A percentile compares a stretch with the other conserved stretches of the same genome.
These are phyloP conservation scores for Nothophytophthora sp. DNA, from an alignment of 352 stramenopile species.

Conservation along the genomic window DNA sequence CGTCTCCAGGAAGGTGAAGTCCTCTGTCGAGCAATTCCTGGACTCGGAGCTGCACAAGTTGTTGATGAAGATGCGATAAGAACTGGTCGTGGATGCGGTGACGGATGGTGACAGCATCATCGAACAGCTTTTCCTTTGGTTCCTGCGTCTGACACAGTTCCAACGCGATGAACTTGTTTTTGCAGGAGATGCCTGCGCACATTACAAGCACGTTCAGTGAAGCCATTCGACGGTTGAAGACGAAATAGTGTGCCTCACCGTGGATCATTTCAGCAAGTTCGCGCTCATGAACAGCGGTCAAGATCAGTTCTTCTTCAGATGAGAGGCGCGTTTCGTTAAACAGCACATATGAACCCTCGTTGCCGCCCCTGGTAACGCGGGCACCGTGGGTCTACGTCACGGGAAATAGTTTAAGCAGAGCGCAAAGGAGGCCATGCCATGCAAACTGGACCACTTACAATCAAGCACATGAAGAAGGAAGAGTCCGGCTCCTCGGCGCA, in stretches of 20 bases:
- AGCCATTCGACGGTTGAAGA: neutral
- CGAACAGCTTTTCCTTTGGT: slow-evolving; percentile 35
- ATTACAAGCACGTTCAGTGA: neutral
- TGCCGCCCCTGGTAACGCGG: slow-evolving; percentile 47
- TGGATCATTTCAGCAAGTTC: slow-evolving; percentile 66
- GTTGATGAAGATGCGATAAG: slow-evolving; percentile 25
- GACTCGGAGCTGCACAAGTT: slow-evolving; percentile 23
- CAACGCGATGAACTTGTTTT: slow-evolving; percentile 65
- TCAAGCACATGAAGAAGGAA: slow-evolving; percentile 67
- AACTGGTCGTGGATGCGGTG: slow-evolving; percentile 52
- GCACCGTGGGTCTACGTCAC: slow-evolving; percentile 69
- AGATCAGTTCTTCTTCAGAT: slow-evolving; percentile 67
- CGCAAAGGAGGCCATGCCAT: no score
- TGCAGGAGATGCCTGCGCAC: slow-evolving; percentile 56
- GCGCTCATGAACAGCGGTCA: slow-evolving; percentile 63
- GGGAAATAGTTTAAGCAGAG: neutral
- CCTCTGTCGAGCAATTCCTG: slow-evolving; percentile 11
- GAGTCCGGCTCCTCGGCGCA: slow-evolving; percentile 35
- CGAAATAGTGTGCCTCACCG: slow-evolving; percentile 18
- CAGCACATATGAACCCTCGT: slow-evolving; percentile 68
- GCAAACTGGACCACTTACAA: slow-evolving; percentile 32
- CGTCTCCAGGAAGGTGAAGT: slow-evolving; percentile 6
- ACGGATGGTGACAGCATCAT: slow-evolving; percentile 40
- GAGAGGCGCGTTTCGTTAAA: slow-evolving; percentile 72
- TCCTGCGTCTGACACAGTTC: slow-evolving; percentile 69